Evolutionary conservation across 1,284 basidiomycete genomes (phyloP).

Genomic region (Marasmius tenuissimus): DNA sequence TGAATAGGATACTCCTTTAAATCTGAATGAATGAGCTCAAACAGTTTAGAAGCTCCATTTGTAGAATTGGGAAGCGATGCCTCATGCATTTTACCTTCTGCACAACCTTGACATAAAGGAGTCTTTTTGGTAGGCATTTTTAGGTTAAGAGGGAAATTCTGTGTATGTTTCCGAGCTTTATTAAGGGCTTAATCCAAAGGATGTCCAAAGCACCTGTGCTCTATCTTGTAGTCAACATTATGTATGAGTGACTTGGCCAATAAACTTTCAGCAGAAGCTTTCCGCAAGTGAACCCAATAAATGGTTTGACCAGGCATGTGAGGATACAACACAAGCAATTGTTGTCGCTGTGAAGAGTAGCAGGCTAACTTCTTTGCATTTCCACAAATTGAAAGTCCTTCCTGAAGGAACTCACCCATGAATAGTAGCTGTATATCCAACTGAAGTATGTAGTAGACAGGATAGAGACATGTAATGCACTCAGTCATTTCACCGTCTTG

Average conservation of each 20-base stretch:
- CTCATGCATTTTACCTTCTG: too few species aligned
- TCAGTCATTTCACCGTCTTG: neutral
- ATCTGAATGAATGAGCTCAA: neutral
- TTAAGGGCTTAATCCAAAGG: neutral
- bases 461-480: neutral
- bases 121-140: neutral
- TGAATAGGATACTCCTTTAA: neutral
- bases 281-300: neutral
- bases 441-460: conserved; percentile 2
- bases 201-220: neutral
- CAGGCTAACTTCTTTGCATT: neutral
- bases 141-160: neutral
- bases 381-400: neutral
- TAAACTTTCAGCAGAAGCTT: neutral
- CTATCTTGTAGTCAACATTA: neutral
- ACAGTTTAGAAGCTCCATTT: neutral
- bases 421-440: neutral
- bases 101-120: neutral
- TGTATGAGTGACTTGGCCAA: neutral
- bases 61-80: too few species aligned
- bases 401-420: neutral
- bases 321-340: neutral
- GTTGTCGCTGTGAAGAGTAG: neutral
- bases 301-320: neutral
- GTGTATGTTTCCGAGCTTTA: neutral